Percentiles rank a stretch among this genome's conserved stretches.
These are phyloP conservation scores for Afroboletus lepidellus DNA, from an alignment of 1,284 basidiomycete species.

Conservation along the genomic window DNA sequence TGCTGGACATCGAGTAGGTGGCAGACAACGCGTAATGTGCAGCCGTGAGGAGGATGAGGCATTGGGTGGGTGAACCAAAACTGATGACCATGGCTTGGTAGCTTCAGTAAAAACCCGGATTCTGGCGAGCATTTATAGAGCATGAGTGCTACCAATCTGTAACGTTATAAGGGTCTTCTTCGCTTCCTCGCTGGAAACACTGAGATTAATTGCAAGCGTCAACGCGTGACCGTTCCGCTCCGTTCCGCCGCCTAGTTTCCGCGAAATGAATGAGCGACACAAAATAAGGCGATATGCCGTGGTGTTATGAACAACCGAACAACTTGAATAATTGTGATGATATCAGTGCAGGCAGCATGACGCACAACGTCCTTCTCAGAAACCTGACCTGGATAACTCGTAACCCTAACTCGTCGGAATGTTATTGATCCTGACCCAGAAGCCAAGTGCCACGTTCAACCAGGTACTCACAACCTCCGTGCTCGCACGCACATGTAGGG, in stretches of 20 bases:
- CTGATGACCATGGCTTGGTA: conserved; percentile 11
- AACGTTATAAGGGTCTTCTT: neutral
- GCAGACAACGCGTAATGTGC: conserved; percentile 7
- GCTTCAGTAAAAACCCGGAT: neutral
- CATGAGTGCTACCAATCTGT: neutral
- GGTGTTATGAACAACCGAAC: neutral
- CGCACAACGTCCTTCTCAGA: too few species aligned
- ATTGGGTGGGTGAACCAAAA: neutral
- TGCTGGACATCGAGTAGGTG: conserved; percentile 13
- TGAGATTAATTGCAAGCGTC: too few species aligned
- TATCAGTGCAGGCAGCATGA: too few species aligned
- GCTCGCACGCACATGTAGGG: too few species aligned
- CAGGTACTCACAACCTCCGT: too few species aligned
- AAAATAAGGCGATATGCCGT: neutral
- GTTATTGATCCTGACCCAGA: too few species aligned
- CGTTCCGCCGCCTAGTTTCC: neutral
- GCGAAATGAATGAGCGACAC: conserved; percentile 2
- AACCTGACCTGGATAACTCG: too few species aligned
- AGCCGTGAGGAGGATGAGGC: conserved; percentile 8
- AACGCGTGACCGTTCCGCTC: too few species aligned
- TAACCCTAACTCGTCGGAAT: too few species aligned
- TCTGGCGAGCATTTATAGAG: too few species aligned
- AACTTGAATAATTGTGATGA: neutral
- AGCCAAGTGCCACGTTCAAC: too few species aligned
- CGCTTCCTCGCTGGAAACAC: neutral